Evolutionary conservation across 805 yeast species (phyloP).

Genomic region (Brettanomyces bruxellensis): DNA sequence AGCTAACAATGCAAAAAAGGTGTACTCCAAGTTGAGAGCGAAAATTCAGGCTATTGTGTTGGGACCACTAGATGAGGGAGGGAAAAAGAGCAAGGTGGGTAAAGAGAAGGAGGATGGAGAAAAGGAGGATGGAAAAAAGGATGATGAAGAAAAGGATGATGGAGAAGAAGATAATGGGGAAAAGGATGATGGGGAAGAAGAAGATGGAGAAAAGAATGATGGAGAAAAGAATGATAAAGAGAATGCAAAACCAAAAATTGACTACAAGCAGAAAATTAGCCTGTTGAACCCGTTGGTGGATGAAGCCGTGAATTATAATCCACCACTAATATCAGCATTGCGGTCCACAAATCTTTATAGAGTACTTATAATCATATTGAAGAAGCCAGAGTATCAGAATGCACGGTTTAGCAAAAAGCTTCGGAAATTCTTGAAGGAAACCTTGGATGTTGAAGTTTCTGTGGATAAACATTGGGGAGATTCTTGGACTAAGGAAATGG

Average conservation of each 20-base stretch:
- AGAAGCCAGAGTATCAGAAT: constrained; percentile 26
- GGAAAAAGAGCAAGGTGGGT: constrained; percentile 7
- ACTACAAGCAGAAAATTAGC: constrained; percentile 14
- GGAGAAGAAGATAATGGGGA: constrained; percentile 4
- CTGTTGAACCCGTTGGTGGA: constrained; percentile 16
- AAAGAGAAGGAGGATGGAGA: constrained; percentile 12
- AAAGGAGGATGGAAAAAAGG: neutral
- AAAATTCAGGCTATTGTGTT: constrained; percentile 18
- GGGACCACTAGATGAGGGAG: constrained; percentile 1
- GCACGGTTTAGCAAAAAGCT: constrained; percentile 12
- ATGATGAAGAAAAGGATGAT: constrained; percentile 6
- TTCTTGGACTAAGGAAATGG: constrained; percentile 16
- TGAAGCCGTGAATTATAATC: constrained; percentile 13
- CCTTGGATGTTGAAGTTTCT: constrained; percentile 20
- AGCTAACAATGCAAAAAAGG: constrained; percentile 11
- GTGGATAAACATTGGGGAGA: constrained; percentile 23
- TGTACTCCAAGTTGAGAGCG: constrained; percentile 16
- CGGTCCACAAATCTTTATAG: constrained; percentile 24
- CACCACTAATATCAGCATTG: constrained; percentile 22
- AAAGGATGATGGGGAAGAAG: no score
- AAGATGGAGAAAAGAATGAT: constrained; percentile 8
- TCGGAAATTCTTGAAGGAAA: constrained; percentile 13
- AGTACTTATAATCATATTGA: constrained; percentile 24
- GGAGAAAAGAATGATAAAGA: constrained; percentile 2
- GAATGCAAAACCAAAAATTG: constrained; percentile 4